Conservation (phyloP, 2,329 filamentous ascomycete genomes). For the Chrysosporium queenslandicum region DNA sequence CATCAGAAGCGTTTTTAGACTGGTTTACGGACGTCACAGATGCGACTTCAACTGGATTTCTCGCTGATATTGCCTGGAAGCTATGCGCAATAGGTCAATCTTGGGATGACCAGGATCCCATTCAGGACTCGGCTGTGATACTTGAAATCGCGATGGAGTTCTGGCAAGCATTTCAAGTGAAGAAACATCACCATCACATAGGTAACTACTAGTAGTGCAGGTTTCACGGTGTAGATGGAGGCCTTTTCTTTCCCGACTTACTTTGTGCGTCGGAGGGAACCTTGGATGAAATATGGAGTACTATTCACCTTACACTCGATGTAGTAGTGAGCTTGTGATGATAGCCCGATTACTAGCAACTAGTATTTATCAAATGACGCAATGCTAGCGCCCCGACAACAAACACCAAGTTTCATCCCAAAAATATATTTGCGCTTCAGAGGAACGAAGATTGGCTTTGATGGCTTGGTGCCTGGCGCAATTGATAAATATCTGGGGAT, state of each 20-base stretch:
- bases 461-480: too few relatives aligned
- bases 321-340: too few relatives aligned
- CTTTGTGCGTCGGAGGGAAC: too few relatives aligned
- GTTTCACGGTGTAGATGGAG: too few relatives aligned
- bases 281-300: too few relatives aligned
- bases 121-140: constrained; percentile 11
- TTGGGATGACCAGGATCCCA: constrained; percentile 13
- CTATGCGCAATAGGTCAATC: constrained; percentile 14
- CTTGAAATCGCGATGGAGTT: constrained; percentile 13
- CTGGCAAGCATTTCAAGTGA: constrained; percentile 16
- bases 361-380: background rate
- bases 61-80: constrained; percentile 18
- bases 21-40: constrained; percentile 19
- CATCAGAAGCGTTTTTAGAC: constrained; percentile 16
- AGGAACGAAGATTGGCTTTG: too few relatives aligned
- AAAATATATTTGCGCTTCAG: too few relatives aligned
- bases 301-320: too few relatives aligned
- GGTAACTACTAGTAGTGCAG: too few relatives aligned
- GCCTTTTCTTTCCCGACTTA: too few relatives aligned
- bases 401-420: background rate
- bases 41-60: constrained; percentile 13
- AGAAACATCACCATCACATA: too few relatives aligned
- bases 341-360: too few relatives aligned
- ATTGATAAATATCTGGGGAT: background rate
- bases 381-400: background rate